Evolutionary conservation across 2,329 filamentous ascomycete species (phyloP), one percentile per base, ranked within the genome.

Genomic region (Ceratocystiopsis sp.): DNA sequence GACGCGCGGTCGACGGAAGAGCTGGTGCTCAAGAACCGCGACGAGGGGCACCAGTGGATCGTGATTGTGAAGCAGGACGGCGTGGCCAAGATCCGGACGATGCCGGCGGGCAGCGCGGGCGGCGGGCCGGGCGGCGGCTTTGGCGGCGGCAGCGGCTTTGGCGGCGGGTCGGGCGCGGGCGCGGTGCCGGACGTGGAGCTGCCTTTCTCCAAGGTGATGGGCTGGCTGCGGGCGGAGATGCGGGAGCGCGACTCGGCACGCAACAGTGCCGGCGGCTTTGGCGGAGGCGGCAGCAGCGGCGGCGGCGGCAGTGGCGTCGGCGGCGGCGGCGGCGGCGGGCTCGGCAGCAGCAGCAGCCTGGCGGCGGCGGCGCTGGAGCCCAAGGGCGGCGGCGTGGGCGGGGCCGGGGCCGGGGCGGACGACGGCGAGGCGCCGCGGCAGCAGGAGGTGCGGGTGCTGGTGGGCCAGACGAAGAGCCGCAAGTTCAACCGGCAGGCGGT

Each of bases 401-500:
- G 39, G 19, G 45, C 42, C 4, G 38, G 36, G 29, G 37, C 45
- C 4, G 43, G 39, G 9, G 33, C 33, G 33, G 33, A 35, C 3
- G 25, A 29, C 25, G 25, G 25, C 25, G 25, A 29, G 25, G 10
- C 9, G 25, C 25, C 25, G 25, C 44, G 45, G 33, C 42, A 76
- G 46, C 78, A 81, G 51, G 81, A 89, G 44, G 86, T 96, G 38
- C 79, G 82, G 47, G 80, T 96, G n/a, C 69, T 95, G 4, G 72
- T 86, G 7, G 76, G 83, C 1, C 80, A 84, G 45, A 87, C 85
- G 41, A 78, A 80, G 53, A 85, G 79, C 59, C 95, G 94, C 61
- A 96, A 95, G 64, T 83, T 81, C 49, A 95, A 94, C 61, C 78
- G 89, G 42, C 78, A 78, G 55, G 79, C 79, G 25, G 85, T 96